Evolutionary conservation across 192 early-diverging fungal species (phyloP), one percentile per base, ranked within the genome.

Genomic region (Funneliformis geosporum): DNA sequence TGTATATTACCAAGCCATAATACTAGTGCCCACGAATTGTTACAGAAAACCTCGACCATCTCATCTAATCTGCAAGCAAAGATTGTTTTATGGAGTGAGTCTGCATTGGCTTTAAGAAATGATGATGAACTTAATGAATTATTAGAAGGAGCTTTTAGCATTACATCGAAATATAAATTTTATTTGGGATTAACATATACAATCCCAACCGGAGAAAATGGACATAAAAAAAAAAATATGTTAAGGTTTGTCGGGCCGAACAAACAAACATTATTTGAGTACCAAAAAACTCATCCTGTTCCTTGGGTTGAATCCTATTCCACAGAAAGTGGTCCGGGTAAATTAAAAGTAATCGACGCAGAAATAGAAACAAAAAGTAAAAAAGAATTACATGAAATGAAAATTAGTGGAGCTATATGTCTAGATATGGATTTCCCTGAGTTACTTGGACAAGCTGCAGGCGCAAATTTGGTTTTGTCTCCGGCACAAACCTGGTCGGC

Each of bases 391-490:
- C 12, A 21, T n/a, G 8, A 2, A 4, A 10, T 79, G 1, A 70
- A 38, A 4, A 38, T 88, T 16, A 82, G 83, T 21, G 84, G 69
- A 0, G 84, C 85, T 0, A 88, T 88, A 28, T 88, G 87, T 27
- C 83, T 88, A 38, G 87, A 88, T 43, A 65, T 84, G 74, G 85
- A 88, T 60, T 88, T 88, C 16, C 83, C 82, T 1, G 79, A 83
- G 27, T 77, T 87, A 61, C 81, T 88, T 28, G 76, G 80, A 0
- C 83, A 85, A 76, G 84, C 84, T 6, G 44, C 66, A 18, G 18
- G 21, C 1, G 77, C 77, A 2, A 42, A 79, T 25, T 39, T 79
- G 2, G 14, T 79, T 12, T 18, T 79, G 1, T 70, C 66, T 2
- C 77, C 77, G 1, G 66, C 77, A 33, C 77, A 79, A 71, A 79